Base-by-base conservation (phyloP, 2,329 filamentous ascomycete species). In the Escovopsis sp. region DNA sequence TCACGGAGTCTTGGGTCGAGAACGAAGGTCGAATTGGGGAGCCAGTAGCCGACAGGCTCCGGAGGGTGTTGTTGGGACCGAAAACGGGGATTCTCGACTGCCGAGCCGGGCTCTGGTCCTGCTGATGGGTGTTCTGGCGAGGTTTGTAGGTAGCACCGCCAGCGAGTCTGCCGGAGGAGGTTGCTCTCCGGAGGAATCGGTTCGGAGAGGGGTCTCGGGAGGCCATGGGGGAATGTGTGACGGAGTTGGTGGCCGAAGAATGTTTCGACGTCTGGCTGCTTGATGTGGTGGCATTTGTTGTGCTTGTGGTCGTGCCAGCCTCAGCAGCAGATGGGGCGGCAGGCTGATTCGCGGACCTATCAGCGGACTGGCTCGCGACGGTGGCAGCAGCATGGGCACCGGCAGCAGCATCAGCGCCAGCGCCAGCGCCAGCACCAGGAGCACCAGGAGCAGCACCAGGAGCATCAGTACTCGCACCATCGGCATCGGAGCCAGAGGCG, bases 1-100 rank as follows among this genome's bases (percentile, higher is more conserved):
- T 62, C 24, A 67, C 66, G 7, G 73, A 61, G 48, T 93, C 84
- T 44, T 76, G 67, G 34, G 68, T 59, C 7, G 70, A 59, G 31
- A 30, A 30, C 27, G 79, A 71, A 39, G 74, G 73, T 31, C 89
- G 65, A 40, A 74, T 71, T 7, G 84, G 81, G 39, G 77, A 81
- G 48, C 68, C 78, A 31, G 78, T 66, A 32, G 81, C 72, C 13
- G 83, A 82, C 39, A 89, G 66, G 45, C 77, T 74, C 56, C 79
- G 74, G 58, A 81, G 73, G 43, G 79, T 67, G 15, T 79, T 67
- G 20, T 76, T 70, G 24, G 78, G 71, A 39, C 77, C 76, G 42
- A 72, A 66, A 43, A 44, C 32, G 15, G 65, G 71, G 43, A 66
- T 63, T 50, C 61, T 67, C 43, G 60, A 57, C 38, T 62, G 58